Evolutionary conservation across 2,329 filamentous ascomycete genomes (phyloP).

Genomic region (Claviceps sorghi): DNA sequence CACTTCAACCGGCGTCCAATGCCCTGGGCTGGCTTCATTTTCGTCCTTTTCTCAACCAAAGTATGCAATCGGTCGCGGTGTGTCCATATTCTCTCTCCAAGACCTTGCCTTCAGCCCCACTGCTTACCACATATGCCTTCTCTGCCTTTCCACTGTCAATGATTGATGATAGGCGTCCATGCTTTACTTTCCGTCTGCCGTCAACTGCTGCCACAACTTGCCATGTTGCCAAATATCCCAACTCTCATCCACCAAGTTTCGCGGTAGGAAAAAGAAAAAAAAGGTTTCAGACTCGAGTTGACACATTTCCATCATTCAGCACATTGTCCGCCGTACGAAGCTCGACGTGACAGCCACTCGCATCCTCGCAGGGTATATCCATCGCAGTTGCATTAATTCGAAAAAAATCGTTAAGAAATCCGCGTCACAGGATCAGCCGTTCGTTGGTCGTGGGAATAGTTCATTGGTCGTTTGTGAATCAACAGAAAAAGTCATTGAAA

Average conservation of each 20-base stretch:
- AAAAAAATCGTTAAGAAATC: constrained; percentile 19
- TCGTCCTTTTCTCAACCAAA: background rate
- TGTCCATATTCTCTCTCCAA: background rate
- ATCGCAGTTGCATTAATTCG: constrained; percentile 25
- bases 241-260: background rate
- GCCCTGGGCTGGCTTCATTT: background rate
- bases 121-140: constrained; percentile 12
- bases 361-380: constrained; percentile 28
- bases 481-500: constrained; percentile 16
- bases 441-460: constrained; percentile 17
- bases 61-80: background rate
- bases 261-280: background rate
- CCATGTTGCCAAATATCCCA: background rate
- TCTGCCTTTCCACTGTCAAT: constrained; percentile 18
- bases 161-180: constrained; percentile 3
- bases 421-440: constrained; percentile 20
- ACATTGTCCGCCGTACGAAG: constrained; percentile 10
- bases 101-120: constrained; percentile 14
- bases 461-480: constrained; percentile 18
- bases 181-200: constrained; percentile 2
- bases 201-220: constrained; percentile 4
- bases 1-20: background rate
- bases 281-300: background rate
- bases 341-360: constrained; percentile 21
- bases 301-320: background rate